A percentile compares a stretch with the other conserved stretches of the same genome.
These are phyloP conservation scores for Pseudopithomyces maydicus DNA, from an alignment of 2,329 filamentous ascomycete genomes.

Conservation along the genomic window DNA sequence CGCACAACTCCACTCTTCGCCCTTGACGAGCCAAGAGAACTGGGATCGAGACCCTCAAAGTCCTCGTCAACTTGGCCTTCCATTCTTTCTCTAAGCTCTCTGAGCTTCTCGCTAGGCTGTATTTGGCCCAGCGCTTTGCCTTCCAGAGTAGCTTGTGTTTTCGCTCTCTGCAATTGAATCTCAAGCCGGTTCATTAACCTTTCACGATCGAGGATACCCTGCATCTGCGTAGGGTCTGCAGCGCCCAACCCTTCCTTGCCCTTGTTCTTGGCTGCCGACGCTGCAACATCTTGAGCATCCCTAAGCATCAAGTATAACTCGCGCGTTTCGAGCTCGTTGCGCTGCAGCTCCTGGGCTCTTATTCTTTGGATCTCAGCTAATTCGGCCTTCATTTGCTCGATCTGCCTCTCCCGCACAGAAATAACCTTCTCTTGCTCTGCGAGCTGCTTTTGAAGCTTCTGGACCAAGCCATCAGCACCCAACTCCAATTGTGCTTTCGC, in stretches of 20 bases:
- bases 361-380: constrained; percentile 84
- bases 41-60: constrained; percentile 66
- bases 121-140: constrained; percentile 85
- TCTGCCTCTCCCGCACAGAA: constrained; percentile 83
- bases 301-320: constrained; percentile 98
- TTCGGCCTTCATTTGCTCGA: constrained; percentile 86
- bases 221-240: constrained; percentile 76
- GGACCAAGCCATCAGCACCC: constrained; percentile 90
- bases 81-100: constrained; percentile 94
- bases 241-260: constrained; percentile 60
- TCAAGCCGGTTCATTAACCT: constrained; percentile 91
- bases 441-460: constrained; percentile 90
- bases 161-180: constrained; percentile 93
- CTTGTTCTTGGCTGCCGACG: constrained; percentile 74
- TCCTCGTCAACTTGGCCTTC: constrained; percentile 61
- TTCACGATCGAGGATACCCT: constrained; percentile 92
- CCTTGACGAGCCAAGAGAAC: constrained; percentile 62
- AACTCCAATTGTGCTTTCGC: constrained; percentile 87
- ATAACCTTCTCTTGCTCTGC: constrained; percentile 92
- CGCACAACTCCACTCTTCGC: constrained; percentile 47
- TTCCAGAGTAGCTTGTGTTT: constrained; percentile 97
- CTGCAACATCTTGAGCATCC: constrained; percentile 94
- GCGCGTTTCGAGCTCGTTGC: constrained; percentile 93
- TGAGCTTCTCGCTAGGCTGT: constrained; percentile 87
- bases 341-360: constrained; percentile 86